Percentiles rank a stretch among this genome's conserved stretches.
These are phyloP conservation scores for Nidula microcarpa DNA, from an alignment of 768 basidiomycete species.

Conservation along the genomic window DNA sequence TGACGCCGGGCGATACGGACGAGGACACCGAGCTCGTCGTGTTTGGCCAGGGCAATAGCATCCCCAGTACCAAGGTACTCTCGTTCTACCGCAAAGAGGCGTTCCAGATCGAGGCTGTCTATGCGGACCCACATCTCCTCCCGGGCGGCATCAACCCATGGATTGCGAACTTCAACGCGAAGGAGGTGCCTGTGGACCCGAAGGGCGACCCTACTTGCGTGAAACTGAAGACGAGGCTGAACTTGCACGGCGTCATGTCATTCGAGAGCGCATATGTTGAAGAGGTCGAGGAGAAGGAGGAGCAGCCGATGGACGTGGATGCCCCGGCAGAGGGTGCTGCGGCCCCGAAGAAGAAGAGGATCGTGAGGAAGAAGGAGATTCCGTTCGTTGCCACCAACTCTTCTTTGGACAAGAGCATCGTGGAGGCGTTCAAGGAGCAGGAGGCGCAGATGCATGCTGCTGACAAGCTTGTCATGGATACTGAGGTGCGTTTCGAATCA, in stretches of 20 bases:
- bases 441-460: conserved; percentile 87
- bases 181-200: conserved; percentile 67
- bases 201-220: conserved; percentile 77
- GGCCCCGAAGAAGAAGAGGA: conserved; percentile 81
- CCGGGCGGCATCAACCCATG: conserved; percentile 84
- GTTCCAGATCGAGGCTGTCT: conserved; percentile 86
- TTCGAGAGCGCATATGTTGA: conserved; percentile 88
- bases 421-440: conserved; percentile 71
- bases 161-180: conserved; percentile 79
- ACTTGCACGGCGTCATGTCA: conserved; percentile 80
- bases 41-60: conserved; percentile 78
- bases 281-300: conserved; percentile 77
- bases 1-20: conserved; percentile 67
- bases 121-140: conserved; percentile 67
- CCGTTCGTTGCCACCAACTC: conserved; percentile 64
- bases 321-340: conserved; percentile 30
- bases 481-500: conserved; percentile 62
- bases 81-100: conserved; percentile 89
- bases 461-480: conserved; percentile 97
- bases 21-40: conserved; percentile 92
- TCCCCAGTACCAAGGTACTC: conserved; percentile 94
- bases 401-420: conserved; percentile 56
- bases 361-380: conserved; percentile 81
- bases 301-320: conserved; percentile 70
- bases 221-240: conserved; percentile 88